Base-by-base conservation (phyloP, 331 rosid genomes). In the Dryas integrifolia region DNA sequence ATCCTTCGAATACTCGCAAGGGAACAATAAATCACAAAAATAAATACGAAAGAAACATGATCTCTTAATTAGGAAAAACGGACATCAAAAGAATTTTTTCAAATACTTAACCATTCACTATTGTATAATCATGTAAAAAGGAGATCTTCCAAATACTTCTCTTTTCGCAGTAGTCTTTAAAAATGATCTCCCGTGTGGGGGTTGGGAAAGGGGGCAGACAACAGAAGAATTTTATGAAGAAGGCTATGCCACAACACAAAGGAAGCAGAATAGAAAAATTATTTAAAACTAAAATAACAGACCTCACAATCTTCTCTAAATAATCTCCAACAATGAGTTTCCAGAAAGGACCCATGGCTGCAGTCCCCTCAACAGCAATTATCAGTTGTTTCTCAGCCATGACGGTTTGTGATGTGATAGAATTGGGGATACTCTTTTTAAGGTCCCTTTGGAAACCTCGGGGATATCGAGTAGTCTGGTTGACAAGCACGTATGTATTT, bases 331-430 rank as follows among this genome's bases (percentile, higher is more conserved):
- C 84, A 77, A 90, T 39, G 46, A 83, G 77, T 24, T 79, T 79
- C 96, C 98, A 92, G 60, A 81, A 87, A 44, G 89, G 93, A 0
- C 97, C 98, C 93, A 92, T 81, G 18, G 97, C 93, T 5, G 96
- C 96, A 9, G 97, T 92, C 68, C 89, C 85, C 79, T 92, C 98
- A 7, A 88, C 96, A 18, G 58, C 90, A 1, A 92, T 77, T 76
- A 90, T 87, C 78, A 90, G 77, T 80, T 83, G 93, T 82, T 84
- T 90, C 76, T 90, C 97, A 21, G 87, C 89, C 98, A 90, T 88
- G 46, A 64, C 5, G 52, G 40, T 44, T 64, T 30, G 18, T 52
- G 18, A 9, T 64, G 39, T 11, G 53, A 64, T 16, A 44, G 39
- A 10, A 43, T 44, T 44, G 10, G 53, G 40, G n/a, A 43, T 64